A percentile compares a stretch with the other conserved stretches of the same genome.
phyloP scores from a whole-genome alignment of 2,329 filamentous ascomycete genomes.

The Fusarium decemcellulare region DNA sequence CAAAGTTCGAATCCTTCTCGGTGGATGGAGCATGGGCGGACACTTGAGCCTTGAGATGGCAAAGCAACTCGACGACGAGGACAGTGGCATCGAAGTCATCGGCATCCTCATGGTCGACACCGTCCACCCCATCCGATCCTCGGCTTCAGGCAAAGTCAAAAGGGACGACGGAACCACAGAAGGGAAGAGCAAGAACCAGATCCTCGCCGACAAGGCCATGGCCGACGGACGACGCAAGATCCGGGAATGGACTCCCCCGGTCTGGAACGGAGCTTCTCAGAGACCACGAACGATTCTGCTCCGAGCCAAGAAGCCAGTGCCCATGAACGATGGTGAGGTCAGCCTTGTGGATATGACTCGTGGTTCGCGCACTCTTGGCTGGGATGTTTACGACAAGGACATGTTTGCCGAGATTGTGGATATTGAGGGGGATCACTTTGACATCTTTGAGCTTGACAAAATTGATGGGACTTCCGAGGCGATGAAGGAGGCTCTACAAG shows the following conservation, averaged over 20 bases:
- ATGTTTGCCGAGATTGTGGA: constrained; percentile 63
- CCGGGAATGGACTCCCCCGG: constrained; percentile 56
- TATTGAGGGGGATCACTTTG: constrained; percentile 67
- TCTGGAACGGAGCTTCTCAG: constrained; percentile 50
- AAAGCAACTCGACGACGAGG: constrained; percentile 57
- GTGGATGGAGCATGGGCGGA: constrained; percentile 71
- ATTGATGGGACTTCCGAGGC: constrained; percentile 47
- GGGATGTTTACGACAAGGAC: constrained; percentile 61
- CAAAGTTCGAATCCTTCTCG: constrained; percentile 60
- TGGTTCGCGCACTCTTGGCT: constrained; percentile 60
- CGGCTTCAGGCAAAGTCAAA: constrained; percentile 13
- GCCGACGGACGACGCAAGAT: constrained; percentile 58
- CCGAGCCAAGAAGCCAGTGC: constrained; percentile 59
- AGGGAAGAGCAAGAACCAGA: constrained; percentile 53
- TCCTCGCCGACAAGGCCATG: constrained; percentile 57
- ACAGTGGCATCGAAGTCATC: constrained; percentile 55
- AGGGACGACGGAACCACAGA: constrained; percentile 30
- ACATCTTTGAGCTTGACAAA: constrained; percentile 56
- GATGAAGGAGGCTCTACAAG: constrained; percentile 39
- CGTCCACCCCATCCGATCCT: constrained; percentile 52
- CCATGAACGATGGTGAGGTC: constrained; percentile 45
- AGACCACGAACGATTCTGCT: constrained; percentile 62
- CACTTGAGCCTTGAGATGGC: constrained; percentile 66
- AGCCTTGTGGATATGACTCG: constrained; percentile 61
- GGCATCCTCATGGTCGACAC: constrained; percentile 70